Evolutionary conservation across 805 yeast genomes (phyloP).

Genomic region (Candida suzukii): DNA sequence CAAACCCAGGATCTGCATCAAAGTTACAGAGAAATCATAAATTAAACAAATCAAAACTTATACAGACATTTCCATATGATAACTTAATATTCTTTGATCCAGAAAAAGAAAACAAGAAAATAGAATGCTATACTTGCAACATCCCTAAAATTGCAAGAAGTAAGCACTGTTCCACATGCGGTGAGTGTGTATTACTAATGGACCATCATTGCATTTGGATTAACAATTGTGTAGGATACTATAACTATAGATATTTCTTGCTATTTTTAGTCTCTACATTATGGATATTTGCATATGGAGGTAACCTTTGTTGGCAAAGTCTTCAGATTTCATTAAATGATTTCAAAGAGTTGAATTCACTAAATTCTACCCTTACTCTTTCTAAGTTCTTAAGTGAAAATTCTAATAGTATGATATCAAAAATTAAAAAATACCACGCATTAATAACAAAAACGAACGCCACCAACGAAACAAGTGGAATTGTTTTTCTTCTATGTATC

Average conservation of each 20-base stretch:
- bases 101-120: slow-evolving; percentile 28
- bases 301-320: slow-evolving; percentile 24
- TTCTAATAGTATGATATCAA: no score
- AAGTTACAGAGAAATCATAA: slow-evolving; percentile 7
- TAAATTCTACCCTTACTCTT: no score
- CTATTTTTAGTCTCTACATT: slow-evolving; percentile 28
- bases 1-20: slow-evolving; percentile 34
- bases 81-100: slow-evolving; percentile 32
- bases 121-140: slow-evolving; percentile 48
- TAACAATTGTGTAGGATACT: slow-evolving; percentile 49
- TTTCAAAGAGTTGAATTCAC: not conserved
- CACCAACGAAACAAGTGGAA: slow-evolving; percentile 33
- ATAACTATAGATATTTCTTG: slow-evolving; percentile 43
- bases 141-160: slow-evolving; percentile 69
- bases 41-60: slow-evolving; percentile 7
- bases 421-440: slow-evolving; percentile 8
- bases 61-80: slow-evolving; percentile 27
- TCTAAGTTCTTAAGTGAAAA: no score
- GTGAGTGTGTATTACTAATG: slow-evolving; percentile 51
- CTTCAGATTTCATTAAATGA: slow-evolving; percentile 8
- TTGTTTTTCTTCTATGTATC: slow-evolving; percentile 31
- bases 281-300: slow-evolving; percentile 36
- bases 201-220: slow-evolving; percentile 59
- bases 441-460: slow-evolving; percentile 22
- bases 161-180: slow-evolving; percentile 69